Evolutionary conservation across 2,329 filamentous ascomycete genomes (phyloP), one percentile per base, ranked within the genome.

Genomic region (Aspergillus bombycis): DNA sequence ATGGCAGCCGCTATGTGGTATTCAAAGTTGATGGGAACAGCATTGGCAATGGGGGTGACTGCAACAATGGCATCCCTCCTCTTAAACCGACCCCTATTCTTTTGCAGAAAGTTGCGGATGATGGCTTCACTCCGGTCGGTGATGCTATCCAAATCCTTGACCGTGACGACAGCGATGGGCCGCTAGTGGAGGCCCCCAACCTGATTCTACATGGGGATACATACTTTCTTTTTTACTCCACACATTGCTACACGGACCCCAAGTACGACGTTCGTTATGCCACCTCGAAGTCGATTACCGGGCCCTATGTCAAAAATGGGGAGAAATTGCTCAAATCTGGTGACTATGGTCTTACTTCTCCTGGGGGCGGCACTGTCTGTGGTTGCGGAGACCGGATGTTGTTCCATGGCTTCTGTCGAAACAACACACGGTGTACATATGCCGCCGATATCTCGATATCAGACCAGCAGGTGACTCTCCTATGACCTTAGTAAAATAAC

Each of bases 1-100:
- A 83, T 50, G 85, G 84, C 34, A 81, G 74, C 36, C 81, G 83
- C 7, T 91, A 89, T 71, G 80, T 91, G 6, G 77, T 85, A 11
- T 91, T 88, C 79, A 91, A 91, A 74, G 79, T 90, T 30, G 88
- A 91, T 73, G 88, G 88, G 43, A 90, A 90, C 75, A 80, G 79
- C 62, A 74, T 84, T 41, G 80, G 81, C 21, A 70, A 80, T 63
- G 81, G 81, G 43, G 83, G 83, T 1, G 73, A 77, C 61, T 84
- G 83, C 70, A 77, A 77, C 58, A 80, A 82, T 64, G 84, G 82
- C 64, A 61, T 76, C n/a, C 67, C 70, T 1, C 78, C 78, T 0
- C 65, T 76, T 2, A 70, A 75, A 9, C 60, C 71, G 3, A 81
- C 79, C 0, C 79, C 79, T 0, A 74, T 81, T 32, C 68, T 80